Evolutionary conservation across 345 rosid genomes (phyloP), one percentile per base, ranked within the genome.

Genomic region (Linum trigynum): DNA sequence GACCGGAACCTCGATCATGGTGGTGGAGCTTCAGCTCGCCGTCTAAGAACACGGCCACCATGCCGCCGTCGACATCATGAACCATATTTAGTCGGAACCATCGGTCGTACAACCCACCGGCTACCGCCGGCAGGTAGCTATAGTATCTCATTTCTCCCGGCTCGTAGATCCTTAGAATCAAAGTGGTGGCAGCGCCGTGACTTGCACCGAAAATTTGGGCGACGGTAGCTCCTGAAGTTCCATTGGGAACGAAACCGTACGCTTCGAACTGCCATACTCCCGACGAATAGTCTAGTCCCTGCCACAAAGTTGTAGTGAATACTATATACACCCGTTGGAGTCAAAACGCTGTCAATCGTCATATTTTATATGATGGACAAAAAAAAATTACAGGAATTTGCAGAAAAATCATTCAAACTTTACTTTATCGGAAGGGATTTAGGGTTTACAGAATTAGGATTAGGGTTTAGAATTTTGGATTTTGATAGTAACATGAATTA

Each of bases 201-300:
- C 72, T 43, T 7, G 74, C 78, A 0, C 84, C 78, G 7, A 72
- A 78, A 59, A 75, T 75, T 66, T 77, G 81, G 4, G 72, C 42
- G 51, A 75, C 50, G 17, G 72, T 75, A 7, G 48, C 81, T 0
- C 84, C 78, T 0, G 81, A 77, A 14, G 79, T 80, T 32, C 79
- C 79, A 4, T 75, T 75, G 5, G 81, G 84, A 38, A 77, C 81
- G 2, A 80, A 77, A 32, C 78, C 70, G 15, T 66, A 60, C 3
- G 79, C 84, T 64, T 80, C 79, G 50, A 80, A 77, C 67, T 77
- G 81, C 84, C 81, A 75, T 1, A 71, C 74, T 57, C 81, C 81
- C 10, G 79, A 72, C 38, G 79, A 65, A 23, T 75, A 77, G 64
- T 80, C 78, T 4, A 70, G 72, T 0, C 78, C 79, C 81, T 80